Conservation (phyloP, 2,329 filamentous ascomycete genomes). For the Pyrenophora teres region DNA sequence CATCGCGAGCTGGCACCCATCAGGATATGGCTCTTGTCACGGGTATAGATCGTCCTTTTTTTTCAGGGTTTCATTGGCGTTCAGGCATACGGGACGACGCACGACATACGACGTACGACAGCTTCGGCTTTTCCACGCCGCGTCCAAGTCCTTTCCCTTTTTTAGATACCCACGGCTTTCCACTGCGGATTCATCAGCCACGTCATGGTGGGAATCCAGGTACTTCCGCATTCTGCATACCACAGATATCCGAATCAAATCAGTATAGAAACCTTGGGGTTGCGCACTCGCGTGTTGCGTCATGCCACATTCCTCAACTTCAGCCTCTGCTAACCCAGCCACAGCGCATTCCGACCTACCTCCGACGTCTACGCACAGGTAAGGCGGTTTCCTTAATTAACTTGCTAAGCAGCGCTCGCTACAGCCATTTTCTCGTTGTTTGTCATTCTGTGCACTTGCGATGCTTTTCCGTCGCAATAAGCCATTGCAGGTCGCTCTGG, state of each 20-base stretch:
- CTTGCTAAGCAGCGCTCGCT: no score
- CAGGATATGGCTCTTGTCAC: background rate
- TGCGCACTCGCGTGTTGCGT: slow-evolving; percentile 10
- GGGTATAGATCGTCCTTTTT: background rate
- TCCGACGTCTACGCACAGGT: background rate
- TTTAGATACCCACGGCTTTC: slow-evolving; percentile 33
- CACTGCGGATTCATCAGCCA: slow-evolving; percentile 6
- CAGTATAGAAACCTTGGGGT: background rate
- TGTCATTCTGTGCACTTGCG: background rate
- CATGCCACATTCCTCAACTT: slow-evolving; percentile 30
- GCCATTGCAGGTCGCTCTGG: slow-evolving; percentile 9
- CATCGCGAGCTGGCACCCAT: background rate
- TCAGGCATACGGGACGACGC: slow-evolving; percentile 10
- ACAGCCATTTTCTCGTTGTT: no score
- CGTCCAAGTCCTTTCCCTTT: slow-evolving; percentile 17
- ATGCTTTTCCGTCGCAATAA: slow-evolving; percentile 15
- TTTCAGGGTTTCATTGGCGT: slow-evolving; percentile 12
- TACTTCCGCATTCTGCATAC: background rate
- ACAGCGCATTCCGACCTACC: slow-evolving; percentile 34
- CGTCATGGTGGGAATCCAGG: slow-evolving; percentile 4
- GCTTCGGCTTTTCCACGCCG: slow-evolving; percentile 23
- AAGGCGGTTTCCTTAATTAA: no score
- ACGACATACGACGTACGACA: background rate
- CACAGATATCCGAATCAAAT: background rate
- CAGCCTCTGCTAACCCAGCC: slow-evolving; percentile 28